Evolutionary conservation across 2,329 filamentous ascomycete species (phyloP), one percentile per base, ranked within the genome.

Genomic region (Diplodia corticola): DNA sequence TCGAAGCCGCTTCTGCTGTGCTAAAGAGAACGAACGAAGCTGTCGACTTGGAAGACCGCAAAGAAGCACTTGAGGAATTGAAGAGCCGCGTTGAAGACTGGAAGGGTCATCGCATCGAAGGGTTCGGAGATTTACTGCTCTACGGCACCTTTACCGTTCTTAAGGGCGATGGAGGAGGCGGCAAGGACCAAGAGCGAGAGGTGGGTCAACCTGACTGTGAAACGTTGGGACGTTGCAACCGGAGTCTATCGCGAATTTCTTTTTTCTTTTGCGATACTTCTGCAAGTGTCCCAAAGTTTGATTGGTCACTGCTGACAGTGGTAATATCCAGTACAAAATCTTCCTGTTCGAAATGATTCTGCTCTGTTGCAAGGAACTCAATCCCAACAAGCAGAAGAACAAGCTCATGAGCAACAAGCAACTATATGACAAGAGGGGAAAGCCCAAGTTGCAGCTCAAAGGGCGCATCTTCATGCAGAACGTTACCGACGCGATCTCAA

Each of bases 391-490:
- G 81, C 84, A 86, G 61, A 91, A 90, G 75, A 87, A 88, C 68
- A 86, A 87, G 71, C 80, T 87, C 70, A 83, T 85, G 67, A 92
- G 91, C 76, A 91, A 92, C 65, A 94, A 92, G 75, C 89, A 82
- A 20, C 74, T 82, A 17, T 84, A 87, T 67, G 91, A 88, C 77
- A 89, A 87, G 76, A 91, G 87, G 72, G 90, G 90, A 49, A 97
- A 94, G 79, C 81, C 84, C 30, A 86, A 85, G 71, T 84, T 98
- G 68, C 93, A 97, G 78, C 85, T 99, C 33, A 99, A 99, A 79
- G 95, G 95, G 46, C 88, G 95, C 61, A 99, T 99, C 73, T 98
- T 97, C 80, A 98, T 99, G 93, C 93, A 93, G 71, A 99, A 99
- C 74, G 94, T 99, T 64, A 98, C 93, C 46, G 92, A 97, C 77